Conservation (phyloP, 768 basidiomycete species). For the Leccinum pellstonianum region DNA sequence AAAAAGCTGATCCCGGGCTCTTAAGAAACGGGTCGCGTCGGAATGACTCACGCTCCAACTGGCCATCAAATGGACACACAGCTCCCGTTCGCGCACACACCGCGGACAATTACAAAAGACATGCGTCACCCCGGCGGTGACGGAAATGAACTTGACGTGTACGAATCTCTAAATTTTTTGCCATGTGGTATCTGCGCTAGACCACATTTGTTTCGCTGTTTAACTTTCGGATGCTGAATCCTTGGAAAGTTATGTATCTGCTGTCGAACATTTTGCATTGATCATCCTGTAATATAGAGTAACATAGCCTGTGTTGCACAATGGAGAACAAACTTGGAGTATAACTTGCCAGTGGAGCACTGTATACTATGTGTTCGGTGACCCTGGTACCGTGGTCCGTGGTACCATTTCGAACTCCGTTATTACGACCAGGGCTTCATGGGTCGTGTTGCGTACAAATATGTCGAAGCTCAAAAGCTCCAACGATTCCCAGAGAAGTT, state of each 20-base stretch:
- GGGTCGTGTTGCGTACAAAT: conserved; percentile 15
- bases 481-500: conserved; percentile 18
- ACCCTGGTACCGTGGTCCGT: not conserved
- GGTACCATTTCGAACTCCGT: conserved; percentile 15
- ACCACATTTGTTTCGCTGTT: conserved; percentile 8
- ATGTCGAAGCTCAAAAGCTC: conserved; percentile 13
- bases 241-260: conserved; percentile 8
- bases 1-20: conserved; percentile 29
- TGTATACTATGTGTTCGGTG: not conserved
- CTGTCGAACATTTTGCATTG: conserved; percentile 4
- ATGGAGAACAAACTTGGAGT: not conserved
- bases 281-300: conserved; percentile 16
- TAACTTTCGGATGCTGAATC: conserved; percentile 8
- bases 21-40: conserved; percentile 22
- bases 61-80: conserved; percentile 21
- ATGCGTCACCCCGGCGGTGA: conserved; percentile 48
- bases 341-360: not conserved
- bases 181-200: conserved; percentile 12
- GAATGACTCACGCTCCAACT: conserved; percentile 21
- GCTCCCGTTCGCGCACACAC: conserved; percentile 30
- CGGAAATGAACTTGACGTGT: conserved; percentile 10
- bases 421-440: not conserved
- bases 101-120: conserved; percentile 38
- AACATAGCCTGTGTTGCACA: not conserved
- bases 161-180: conserved; percentile 1